Conservation (phyloP, 768 basidiomycete genomes). For the Suillus subaureus region DNA sequence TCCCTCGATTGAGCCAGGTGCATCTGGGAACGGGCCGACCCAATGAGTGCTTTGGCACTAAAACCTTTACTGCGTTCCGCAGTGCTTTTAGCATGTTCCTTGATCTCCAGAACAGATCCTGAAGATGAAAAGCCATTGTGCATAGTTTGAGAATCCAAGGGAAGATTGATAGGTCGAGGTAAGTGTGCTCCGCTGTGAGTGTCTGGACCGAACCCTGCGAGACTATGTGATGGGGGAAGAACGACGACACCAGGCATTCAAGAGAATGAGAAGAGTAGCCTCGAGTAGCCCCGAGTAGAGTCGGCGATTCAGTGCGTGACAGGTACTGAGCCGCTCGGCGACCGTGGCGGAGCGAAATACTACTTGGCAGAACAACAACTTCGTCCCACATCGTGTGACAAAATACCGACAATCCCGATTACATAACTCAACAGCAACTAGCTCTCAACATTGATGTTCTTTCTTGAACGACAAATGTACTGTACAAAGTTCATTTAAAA, state of each 20-base stretch:
- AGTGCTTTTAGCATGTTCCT: constrained; percentile 46
- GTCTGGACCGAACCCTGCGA: constrained; percentile 29
- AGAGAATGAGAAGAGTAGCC: constrained; percentile 14
- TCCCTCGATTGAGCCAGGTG: constrained; percentile 54
- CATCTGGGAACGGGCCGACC: constrained; percentile 60
- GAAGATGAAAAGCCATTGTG: constrained; percentile 37
- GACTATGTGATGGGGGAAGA: constrained; percentile 36
- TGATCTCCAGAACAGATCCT: constrained; percentile 47
- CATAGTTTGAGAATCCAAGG: constrained; percentile 32
- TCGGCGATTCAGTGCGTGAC: constrained; percentile 6
- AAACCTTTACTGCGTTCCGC: constrained; percentile 59
- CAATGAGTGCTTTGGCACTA: constrained; percentile 62
- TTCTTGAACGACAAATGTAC: background rate
- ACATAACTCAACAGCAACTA: background rate
- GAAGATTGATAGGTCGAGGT: constrained; percentile 9
- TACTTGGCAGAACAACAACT: constrained; percentile 13
- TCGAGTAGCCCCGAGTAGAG: constrained; percentile 4
- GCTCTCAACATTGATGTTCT: background rate
- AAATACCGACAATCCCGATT: background rate
- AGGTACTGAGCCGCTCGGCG: constrained; percentile 4
- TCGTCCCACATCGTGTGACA: background rate
- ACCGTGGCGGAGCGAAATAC: constrained; percentile 6
- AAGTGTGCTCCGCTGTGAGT: constrained; percentile 25
- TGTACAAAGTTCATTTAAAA: background rate
- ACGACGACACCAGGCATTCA: constrained; percentile 46